Percentiles rank a stretch among this genome's conserved stretches.
phyloP scores from a whole-genome alignment of 148 eudicot species.

The Persicaria maculosa region DNA sequence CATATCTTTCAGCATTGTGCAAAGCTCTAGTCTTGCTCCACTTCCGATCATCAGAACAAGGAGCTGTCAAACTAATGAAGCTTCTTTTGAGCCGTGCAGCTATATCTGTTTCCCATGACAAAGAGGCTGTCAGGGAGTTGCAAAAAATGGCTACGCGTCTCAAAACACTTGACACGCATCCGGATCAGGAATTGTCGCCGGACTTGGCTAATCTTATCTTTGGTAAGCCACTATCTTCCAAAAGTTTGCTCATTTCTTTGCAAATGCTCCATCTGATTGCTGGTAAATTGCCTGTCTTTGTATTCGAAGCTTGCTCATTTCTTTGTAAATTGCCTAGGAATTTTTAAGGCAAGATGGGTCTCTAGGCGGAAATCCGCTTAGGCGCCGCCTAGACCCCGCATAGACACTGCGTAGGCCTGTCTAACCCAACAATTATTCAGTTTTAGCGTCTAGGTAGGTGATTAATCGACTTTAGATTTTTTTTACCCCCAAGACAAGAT shows the following conservation, averaged over 20 bases:
- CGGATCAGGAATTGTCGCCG: conserved; percentile 47
- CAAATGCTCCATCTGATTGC: not conserved
- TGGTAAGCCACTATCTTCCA: conserved; percentile 35
- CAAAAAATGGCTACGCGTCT: conserved; percentile 55
- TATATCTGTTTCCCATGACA: conserved; percentile 54
- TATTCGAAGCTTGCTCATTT: not conserved
- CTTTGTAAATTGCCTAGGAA: too few relatives aligned
- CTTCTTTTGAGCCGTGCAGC: conserved; percentile 42
- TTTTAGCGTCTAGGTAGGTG: too few relatives aligned
- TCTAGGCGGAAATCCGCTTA: too few relatives aligned
- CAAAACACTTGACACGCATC: conserved; percentile 44
- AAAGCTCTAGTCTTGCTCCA: conserved; percentile 52
- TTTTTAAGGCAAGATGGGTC: too few relatives aligned
- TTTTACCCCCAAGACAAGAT: too few relatives aligned
- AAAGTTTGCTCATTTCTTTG: not conserved
- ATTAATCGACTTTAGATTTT: too few relatives aligned
- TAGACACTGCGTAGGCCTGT: too few relatives aligned
- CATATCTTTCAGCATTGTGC: conserved; percentile 67
- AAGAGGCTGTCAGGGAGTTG: conserved; percentile 68
- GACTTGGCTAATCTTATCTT: conserved; percentile 48
- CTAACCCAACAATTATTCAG: too few relatives aligned
- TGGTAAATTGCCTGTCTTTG: not conserved
- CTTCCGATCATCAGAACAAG: conserved; percentile 63
- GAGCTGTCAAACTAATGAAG: conserved; percentile 61
- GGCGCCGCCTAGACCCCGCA: too few relatives aligned